phyloP scores from a whole-genome alignment of 768 basidiomycete species.

The Cystobasidium ongulense region DNA sequence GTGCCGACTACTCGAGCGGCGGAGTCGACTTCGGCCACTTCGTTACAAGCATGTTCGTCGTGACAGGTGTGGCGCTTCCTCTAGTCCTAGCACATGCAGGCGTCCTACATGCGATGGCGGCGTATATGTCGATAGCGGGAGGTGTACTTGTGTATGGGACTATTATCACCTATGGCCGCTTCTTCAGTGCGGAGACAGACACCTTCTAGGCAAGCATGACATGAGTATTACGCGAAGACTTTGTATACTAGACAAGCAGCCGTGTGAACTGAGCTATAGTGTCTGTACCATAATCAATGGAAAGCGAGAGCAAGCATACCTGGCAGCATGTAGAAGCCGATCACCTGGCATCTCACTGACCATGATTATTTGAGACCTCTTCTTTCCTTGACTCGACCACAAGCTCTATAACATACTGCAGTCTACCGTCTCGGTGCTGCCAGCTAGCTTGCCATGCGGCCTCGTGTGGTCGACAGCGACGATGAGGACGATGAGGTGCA shows the following conservation, averaged over 20 bases:
- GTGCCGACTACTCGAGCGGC: constrained; percentile 55
- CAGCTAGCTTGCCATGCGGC: neutral
- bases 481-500: neutral
- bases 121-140: constrained; percentile 87
- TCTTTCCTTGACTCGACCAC: neutral
- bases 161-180: constrained; percentile 26
- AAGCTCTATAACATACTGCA: neutral
- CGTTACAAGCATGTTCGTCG: constrained; percentile 78
- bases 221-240: neutral
- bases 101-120: constrained; percentile 73
- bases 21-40: constrained; percentile 84
- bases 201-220: constrained; percentile 7
- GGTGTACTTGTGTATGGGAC: constrained; percentile 53
- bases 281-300: too few species aligned
- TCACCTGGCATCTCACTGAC: neutral
- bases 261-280: too few species aligned
- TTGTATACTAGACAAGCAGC: too few species aligned
- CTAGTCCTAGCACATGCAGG: constrained; percentile 84
- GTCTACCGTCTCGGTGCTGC: neutral
- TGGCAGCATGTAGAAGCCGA: neutral
- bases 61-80: constrained; percentile 87
- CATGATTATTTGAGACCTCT: neutral
- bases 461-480: constrained; percentile 22
- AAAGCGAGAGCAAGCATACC: too few species aligned
- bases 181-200: constrained; percentile 19